Percentiles rank a stretch among this genome's conserved stretches.
These are phyloP conservation scores for Petunia axillaris DNA, from an alignment of 257 asterid genomes.

Conservation along the genomic window DNA sequence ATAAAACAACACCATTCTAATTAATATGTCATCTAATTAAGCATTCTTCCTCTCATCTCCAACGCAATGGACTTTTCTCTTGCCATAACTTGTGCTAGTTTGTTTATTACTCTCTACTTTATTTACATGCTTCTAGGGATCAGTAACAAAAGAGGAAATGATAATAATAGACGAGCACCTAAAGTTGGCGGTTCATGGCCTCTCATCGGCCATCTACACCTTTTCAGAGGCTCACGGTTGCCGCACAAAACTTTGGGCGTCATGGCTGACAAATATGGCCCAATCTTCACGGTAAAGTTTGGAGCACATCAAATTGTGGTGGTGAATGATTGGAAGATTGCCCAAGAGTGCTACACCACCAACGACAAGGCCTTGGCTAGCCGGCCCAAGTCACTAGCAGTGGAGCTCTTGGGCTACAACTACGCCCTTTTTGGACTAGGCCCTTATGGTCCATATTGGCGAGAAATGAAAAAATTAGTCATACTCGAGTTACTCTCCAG, in stretches of 20 bases:
- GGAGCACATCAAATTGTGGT: slow-evolving; percentile 30
- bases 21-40: neutral
- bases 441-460: slow-evolving; percentile 37
- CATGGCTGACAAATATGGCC: slow-evolving; percentile 44
- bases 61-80: too few species aligned
- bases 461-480: slow-evolving; percentile 33
- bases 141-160: neutral
- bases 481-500: slow-evolving; percentile 32
- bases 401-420: slow-evolving; percentile 30
- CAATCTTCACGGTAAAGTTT: slow-evolving; percentile 35
- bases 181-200: slow-evolving; percentile 38
- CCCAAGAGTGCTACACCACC: slow-evolving; percentile 35
- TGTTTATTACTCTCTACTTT: neutral
- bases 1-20: neutral
- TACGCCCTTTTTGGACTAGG: slow-evolving; percentile 28
- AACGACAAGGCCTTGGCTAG: slow-evolving; percentile 22
- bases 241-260: slow-evolving; percentile 31
- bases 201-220: slow-evolving; percentile 42
- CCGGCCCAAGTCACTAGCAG: slow-evolving; percentile 26
- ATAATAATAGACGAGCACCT: slow-evolving; percentile 13
- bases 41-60: neutral
- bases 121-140: neutral
- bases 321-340: slow-evolving; percentile 29
- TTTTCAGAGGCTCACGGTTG: slow-evolving; percentile 29
- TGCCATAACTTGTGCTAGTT: neutral